These are phyloP conservation scores for Darksidea phi DNA, from an alignment of 495 filamentous ascomycete species.

Conservation along the genomic window DNA sequence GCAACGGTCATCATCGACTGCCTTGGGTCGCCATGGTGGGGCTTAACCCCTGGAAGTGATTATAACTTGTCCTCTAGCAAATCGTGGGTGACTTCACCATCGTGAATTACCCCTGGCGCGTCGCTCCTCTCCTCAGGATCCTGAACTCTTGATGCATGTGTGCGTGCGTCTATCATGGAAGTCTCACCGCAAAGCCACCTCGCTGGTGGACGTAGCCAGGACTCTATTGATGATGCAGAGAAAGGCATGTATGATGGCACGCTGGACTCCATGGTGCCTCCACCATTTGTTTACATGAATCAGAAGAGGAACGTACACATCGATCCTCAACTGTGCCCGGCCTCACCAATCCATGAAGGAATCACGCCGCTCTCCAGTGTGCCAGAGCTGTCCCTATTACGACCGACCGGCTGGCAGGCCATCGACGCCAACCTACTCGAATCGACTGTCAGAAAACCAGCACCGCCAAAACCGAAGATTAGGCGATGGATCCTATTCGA, in stretches of 20 bases:
- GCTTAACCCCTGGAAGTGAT: slow-evolving; percentile 23
- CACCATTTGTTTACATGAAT: slow-evolving; percentile 36
- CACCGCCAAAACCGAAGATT: slow-evolving; percentile 37
- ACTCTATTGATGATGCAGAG: slow-evolving; percentile 44
- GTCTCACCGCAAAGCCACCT: slow-evolving; percentile 16
- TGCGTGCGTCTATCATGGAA: slow-evolving; percentile 36
- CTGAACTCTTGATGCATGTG: slow-evolving; percentile 31
- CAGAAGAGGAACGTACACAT: slow-evolving; percentile 36
- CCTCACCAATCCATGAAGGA: slow-evolving; percentile 45
- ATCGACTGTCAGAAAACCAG: slow-evolving; percentile 28
- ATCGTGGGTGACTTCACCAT: slow-evolving; percentile 11
- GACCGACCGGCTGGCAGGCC: slow-evolving; percentile 28
- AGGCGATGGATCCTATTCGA: slow-evolving; percentile 45
- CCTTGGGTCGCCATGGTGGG: slow-evolving; percentile 13
- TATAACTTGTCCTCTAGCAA: slow-evolving; percentile 23
- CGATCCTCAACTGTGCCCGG: slow-evolving; percentile 33
- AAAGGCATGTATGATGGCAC: slow-evolving; percentile 46
- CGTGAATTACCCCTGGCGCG: slow-evolving; percentile 16
- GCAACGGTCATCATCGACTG: neutral
- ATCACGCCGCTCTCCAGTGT: slow-evolving; percentile 43
- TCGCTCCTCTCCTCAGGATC: slow-evolving; percentile 22
- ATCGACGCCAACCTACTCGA: slow-evolving; percentile 21
- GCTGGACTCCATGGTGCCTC: slow-evolving; percentile 35
- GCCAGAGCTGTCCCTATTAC: slow-evolving; percentile 39
- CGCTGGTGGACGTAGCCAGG: slow-evolving; percentile 23